Evolutionary conservation across 2,329 filamentous ascomycete genomes (phyloP), one percentile per base, ranked within the genome.

Genomic region (Pestalotiopsis sp.): DNA sequence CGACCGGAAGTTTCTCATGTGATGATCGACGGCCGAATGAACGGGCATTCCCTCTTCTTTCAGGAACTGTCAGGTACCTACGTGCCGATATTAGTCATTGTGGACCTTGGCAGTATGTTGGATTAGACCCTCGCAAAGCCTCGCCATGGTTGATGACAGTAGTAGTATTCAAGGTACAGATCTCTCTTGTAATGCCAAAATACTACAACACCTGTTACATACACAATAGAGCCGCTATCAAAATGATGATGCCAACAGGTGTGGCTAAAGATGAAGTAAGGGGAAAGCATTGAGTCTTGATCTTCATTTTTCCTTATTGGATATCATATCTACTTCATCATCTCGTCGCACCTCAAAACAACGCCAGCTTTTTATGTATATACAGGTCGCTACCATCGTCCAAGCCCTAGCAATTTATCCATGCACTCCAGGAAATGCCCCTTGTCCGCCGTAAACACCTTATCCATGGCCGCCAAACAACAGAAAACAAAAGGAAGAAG

Each of bases 11-110:
- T n/a, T 17, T 20, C 20, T 20, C 7, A 7, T n/a, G 45, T 36
- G n/a, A 40, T 20, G 59, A 62, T 62, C 59, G 59, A 62, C 59
- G 38, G n/a, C 31, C 59, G 31, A 14, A 62, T n/a, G 27, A 31
- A 31, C 59, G 27, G 59, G 31, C 17, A 36, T 38, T 62, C 5
- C 59, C 59, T 62, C 59, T 59, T 59, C 3, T 41, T 40, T 40
- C 27, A 36, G 59, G 27, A 62, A 40, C 27, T n/a, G 59, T 41
- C 59, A 62, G 59, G 59, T 62, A 23, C 20, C 20, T 23, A 62
- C 59, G n/a, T 20, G 31, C 31, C 59, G 59, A 36, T 12, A 40
- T 31, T 40, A 62, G 27, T 36, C 25, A 9, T 23, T 12, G 11
- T 62, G 13, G 20, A 40, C 31, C 59, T 62, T 62, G 59, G 59